These are phyloP conservation scores for Hypomontagnella submonticulosa DNA, from an alignment of 495 filamentous ascomycete species.

Conservation along the genomic window DNA sequence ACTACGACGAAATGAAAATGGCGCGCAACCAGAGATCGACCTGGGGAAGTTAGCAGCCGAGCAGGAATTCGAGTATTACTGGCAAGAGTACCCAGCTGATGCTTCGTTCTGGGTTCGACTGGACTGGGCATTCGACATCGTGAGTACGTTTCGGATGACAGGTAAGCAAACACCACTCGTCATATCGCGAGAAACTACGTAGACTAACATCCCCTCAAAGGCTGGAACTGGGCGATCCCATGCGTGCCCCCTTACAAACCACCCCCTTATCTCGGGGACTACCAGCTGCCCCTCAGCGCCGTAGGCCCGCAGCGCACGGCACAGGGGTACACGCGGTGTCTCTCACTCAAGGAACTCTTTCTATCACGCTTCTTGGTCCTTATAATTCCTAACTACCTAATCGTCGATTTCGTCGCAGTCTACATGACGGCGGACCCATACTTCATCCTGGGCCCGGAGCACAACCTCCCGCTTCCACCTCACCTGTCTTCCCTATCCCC, in stretches of 20 bases:
- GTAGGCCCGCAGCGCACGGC: constrained; percentile 48
- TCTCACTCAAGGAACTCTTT: constrained; percentile 59
- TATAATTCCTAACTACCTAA: constrained; percentile 67
- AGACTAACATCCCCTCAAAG: constrained; percentile 42
- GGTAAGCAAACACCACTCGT: constrained; percentile 42
- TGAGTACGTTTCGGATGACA: constrained; percentile 74
- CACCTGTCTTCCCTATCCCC: constrained; percentile 56
- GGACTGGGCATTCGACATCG: constrained; percentile 76
- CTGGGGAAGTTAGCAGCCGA: constrained; percentile 29
- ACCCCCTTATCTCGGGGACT: constrained; percentile 52
- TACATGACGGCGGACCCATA: constrained; percentile 79
- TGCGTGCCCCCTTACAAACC: constrained; percentile 64
- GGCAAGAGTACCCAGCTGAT: constrained; percentile 76
- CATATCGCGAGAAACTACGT: not conserved
- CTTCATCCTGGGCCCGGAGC: constrained; percentile 67
- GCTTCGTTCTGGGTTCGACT: constrained; percentile 68
- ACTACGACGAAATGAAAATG: constrained; percentile 9
- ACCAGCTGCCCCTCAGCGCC: constrained; percentile 53
- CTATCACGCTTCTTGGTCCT: constrained; percentile 53
- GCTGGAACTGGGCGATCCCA: constrained; percentile 80
- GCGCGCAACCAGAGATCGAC: not conserved
- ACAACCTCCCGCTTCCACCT: constrained; percentile 53
- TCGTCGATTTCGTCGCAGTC: constrained; percentile 73
- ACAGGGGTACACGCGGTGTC: constrained; percentile 51
- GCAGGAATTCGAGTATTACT: constrained; percentile 63